Conservation (phyloP, 2,329 filamentous ascomycete genomes). For the Fusarium annulatum region DNA sequence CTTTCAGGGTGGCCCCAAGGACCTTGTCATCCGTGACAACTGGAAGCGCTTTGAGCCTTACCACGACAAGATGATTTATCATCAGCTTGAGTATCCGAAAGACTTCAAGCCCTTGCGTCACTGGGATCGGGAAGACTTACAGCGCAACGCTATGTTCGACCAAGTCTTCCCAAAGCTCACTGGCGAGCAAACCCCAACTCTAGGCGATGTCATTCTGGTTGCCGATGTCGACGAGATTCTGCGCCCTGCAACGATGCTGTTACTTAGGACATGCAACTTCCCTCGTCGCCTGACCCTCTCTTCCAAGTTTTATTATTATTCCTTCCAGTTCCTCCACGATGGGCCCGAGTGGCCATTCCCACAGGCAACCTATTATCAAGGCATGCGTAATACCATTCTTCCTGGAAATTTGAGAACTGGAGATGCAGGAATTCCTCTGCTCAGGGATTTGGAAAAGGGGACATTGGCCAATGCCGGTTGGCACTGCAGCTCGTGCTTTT, state of each 20-base stretch:
- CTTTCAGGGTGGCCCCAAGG: conserved; percentile 68
- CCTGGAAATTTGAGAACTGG: conserved; percentile 65
- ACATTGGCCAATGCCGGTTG: conserved; percentile 64
- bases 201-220: conserved; percentile 67
- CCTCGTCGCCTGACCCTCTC: conserved; percentile 63
- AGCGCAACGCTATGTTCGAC: conserved; percentile 67
- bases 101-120: conserved; percentile 52
- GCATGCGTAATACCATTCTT: conserved; percentile 57
- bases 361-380: conserved; percentile 66
- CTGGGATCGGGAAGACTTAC: conserved; percentile 65
- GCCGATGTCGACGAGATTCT: conserved; percentile 71
- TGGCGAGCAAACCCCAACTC: conserved; percentile 54
- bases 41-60: conserved; percentile 64
- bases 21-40: conserved; percentile 63
- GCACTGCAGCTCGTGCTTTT: conserved; percentile 73
- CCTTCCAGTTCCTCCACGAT: conserved; percentile 62
- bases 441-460: conserved; percentile 56
- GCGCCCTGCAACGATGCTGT: conserved; percentile 60
- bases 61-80: conserved; percentile 70
- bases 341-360: conserved; percentile 64
- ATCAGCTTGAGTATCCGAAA: conserved; percentile 60
- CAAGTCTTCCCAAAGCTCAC: conserved; percentile 64
- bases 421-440: conserved; percentile 54
- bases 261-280: conserved; percentile 63
- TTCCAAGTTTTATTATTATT: conserved; percentile 67